Base-by-base conservation (phyloP, 1,284 basidiomycete species). In the Irpex lacteus region DNA sequence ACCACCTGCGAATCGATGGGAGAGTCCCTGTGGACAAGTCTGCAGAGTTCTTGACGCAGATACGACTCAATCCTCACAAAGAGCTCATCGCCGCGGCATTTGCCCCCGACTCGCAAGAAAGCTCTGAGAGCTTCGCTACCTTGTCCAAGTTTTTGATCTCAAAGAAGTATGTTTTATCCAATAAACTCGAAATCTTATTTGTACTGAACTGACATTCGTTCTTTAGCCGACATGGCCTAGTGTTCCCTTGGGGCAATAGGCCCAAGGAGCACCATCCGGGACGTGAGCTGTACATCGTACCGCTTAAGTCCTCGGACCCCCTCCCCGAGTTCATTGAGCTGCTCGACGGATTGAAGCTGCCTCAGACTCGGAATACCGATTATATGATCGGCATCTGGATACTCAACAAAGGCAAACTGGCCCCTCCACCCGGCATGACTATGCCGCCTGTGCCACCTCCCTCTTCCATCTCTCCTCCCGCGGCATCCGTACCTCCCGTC, bases 271-370 rank as follows among this genome's bases (percentile, higher is more conserved):
- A 85, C 66, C 84, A 86, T 65, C 90, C 90, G 18, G 92, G 94
- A 36, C 89, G 90, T 67, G 96, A 98, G 74, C 77, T 97, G 38
- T 98, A 98, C 72, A 84, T 97, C 64, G 85, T 97, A 19, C 96
- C 96, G 1, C 76, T 98, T 5, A 80, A 84, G 18, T 83, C 91
- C 13, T 80, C 78, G 32, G 85, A 91, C 59, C 80, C 89, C 0
- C 76, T 94, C 0, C 96, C 95, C 0, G 94, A 96, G 64, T 95
- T 90, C 70, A 84, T 96, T 66, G 92, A 96, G 68, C 80, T 97
- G 1, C 77, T 97, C 60, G 95, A 96, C 70, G 84, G 91, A n/a
- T 82, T 93, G 61, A 80, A 80, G 59, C 74, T 98, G 0, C 90
- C 93, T 5, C 83, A 82, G 64, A 73, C 77, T 11, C 83, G 95